Conservation (phyloP, 2,329 filamentous ascomycete genomes). For the Didymella arachidicola region DNA sequence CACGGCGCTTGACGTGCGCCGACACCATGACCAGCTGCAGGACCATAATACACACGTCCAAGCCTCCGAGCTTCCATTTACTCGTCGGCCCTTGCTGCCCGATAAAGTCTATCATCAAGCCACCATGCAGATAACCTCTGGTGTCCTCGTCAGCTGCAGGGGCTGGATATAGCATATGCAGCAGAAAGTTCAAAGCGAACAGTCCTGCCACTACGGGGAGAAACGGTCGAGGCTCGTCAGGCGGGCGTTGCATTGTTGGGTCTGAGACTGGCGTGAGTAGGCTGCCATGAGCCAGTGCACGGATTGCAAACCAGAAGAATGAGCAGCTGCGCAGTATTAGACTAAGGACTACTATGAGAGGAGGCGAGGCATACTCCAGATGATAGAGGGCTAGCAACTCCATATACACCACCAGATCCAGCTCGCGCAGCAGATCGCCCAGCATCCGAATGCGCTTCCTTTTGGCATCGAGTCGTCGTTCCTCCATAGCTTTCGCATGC, state of each 20-base stretch:
- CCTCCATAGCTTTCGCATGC: constrained; percentile 32
- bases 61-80: constrained; percentile 59
- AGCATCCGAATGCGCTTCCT: constrained; percentile 53
- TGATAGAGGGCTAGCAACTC: constrained; percentile 69
- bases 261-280: constrained; percentile 67
- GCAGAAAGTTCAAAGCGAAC: constrained; percentile 64
- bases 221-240: constrained; percentile 61
- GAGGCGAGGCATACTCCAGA: constrained; percentile 62
- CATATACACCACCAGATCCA: constrained; percentile 68
- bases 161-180: constrained; percentile 56
- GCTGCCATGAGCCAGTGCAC: constrained; percentile 63
- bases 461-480: constrained; percentile 45
- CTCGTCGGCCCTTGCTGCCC: constrained; percentile 66
- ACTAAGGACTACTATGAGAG: constrained; percentile 1
- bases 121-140: constrained; percentile 66
- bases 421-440: constrained; percentile 63
- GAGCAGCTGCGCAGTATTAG: constrained; percentile 59
- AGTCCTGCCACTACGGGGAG: constrained; percentile 62
- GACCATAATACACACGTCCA: constrained; percentile 63
- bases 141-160: constrained; percentile 58
- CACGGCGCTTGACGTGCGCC: constrained; percentile 61
- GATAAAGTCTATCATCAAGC: constrained; percentile 70
- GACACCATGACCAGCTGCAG: constrained; percentile 67
- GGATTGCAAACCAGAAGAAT: constrained; percentile 63
- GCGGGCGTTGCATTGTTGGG: constrained; percentile 54